Conservation (phyloP, 352 stramenopile genomes). For the Phytophthora podocarpi region DNA sequence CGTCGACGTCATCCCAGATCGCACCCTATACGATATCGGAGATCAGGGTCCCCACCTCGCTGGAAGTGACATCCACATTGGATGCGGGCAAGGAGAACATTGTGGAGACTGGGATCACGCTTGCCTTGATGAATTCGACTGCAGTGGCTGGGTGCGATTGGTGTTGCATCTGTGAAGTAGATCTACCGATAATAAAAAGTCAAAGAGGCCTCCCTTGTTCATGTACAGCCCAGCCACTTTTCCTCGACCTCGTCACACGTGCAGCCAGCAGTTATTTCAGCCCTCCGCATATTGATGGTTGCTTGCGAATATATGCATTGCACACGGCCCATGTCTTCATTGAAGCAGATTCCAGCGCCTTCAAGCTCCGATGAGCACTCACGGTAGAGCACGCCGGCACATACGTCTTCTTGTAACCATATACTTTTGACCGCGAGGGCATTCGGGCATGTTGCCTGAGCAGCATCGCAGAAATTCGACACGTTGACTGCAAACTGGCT, state of each 20-base stretch:
- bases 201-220: conserved; percentile 3
- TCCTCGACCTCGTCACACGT: conserved; percentile 28
- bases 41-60: too few relatives aligned
- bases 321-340: conserved; percentile 28
- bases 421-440: not conserved
- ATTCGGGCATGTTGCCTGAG: conserved; percentile 18
- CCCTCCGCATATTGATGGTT: conserved; percentile 31
- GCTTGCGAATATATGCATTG: conserved; percentile 20
- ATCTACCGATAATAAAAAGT: too few relatives aligned
- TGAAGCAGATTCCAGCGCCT: conserved; percentile 39
- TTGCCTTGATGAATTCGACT: too few relatives aligned
- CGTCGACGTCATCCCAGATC: too few relatives aligned
- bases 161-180: too few relatives aligned
- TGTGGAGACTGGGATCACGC: too few relatives aligned
- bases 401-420: conserved; percentile 9
- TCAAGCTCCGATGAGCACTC: conserved; percentile 13
- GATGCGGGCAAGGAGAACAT: too few relatives aligned
- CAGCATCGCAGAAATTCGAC: conserved; percentile 32
- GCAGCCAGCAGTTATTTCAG: conserved; percentile 24
- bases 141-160: too few relatives aligned
- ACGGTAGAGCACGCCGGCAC: conserved; percentile 28
- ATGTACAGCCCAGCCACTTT: conserved; percentile 34
- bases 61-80: too few relatives aligned
- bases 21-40: too few relatives aligned
- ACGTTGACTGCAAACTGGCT: conserved; percentile 9